Percentiles rank a stretch among this genome's conserved stretches.
Evolutionary conservation across 1,284 basidiomycete species (phyloP).

Genomic region (Uromyces viciae-fabae): DNA sequence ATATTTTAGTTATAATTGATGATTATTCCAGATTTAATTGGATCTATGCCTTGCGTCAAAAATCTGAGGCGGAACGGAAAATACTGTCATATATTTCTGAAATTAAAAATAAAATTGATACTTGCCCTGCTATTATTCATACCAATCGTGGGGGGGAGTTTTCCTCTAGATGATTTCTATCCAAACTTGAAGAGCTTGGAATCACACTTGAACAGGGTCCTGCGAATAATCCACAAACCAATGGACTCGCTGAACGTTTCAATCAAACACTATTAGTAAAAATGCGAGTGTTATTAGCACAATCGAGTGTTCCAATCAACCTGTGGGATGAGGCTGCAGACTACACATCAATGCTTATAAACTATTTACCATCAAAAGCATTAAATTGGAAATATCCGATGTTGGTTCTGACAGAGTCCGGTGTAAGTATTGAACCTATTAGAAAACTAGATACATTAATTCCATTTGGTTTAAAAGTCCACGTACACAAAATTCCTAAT

Average conservation of each 20-base stretch:
- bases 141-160: not conserved
- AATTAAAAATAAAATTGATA: not conserved
- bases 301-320: not conserved
- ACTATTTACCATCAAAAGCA: not conserved
- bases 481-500: not conserved
- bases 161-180: not conserved
- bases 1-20: not conserved
- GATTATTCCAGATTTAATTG: not conserved
- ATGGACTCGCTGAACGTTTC: not conserved
- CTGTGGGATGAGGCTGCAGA: not conserved
- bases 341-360: not conserved
- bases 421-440: not conserved
- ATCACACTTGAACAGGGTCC: not conserved
- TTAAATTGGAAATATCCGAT: not conserved
- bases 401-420: not conserved
- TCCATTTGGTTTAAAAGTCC: slow-evolving; percentile 12
- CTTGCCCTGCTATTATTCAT: not conserved
- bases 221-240: slow-evolving; percentile 1
- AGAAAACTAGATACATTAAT: not conserved
- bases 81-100: not conserved
- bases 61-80: not conserved
- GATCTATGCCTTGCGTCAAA: not conserved
- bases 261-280: not conserved
- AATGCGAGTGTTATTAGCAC: not conserved
- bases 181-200: not conserved